These are phyloP conservation scores for Botrytis elliptica DNA, from an alignment of 2,329 filamentous ascomycete genomes.

Conservation along the genomic window DNA sequence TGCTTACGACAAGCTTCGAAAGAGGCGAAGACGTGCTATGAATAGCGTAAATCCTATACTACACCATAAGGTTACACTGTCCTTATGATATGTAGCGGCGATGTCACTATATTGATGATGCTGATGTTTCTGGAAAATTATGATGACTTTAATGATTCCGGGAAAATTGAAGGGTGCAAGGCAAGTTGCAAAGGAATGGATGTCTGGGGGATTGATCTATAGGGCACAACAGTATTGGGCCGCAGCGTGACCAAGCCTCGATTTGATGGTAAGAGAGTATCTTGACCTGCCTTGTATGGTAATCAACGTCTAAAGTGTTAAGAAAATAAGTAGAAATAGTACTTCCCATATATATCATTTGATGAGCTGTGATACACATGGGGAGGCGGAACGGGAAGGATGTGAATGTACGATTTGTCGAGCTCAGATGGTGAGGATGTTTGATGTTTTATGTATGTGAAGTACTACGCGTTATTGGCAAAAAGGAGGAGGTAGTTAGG, in stretches of 20 bases:
- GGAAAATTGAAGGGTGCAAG: background rate
- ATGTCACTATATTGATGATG: constrained; percentile 4
- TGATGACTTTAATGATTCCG: background rate
- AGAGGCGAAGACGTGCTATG: constrained; percentile 11
- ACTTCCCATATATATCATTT: background rate
- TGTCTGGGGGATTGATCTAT: background rate
- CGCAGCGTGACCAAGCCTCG: background rate
- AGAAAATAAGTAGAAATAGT: background rate
- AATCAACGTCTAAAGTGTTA: background rate
- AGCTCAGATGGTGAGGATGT: background rate
- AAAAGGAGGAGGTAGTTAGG: background rate
- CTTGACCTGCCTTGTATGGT: background rate
- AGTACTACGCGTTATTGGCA: background rate
- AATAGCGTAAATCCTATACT: constrained; percentile 3
- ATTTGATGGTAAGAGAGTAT: background rate
- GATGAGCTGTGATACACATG: background rate
- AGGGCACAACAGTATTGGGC: background rate
- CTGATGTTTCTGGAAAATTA: background rate
- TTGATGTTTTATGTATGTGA: constrained; percentile 2
- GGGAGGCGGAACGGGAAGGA: background rate
- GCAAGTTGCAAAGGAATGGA: background rate
- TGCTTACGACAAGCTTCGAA: background rate
- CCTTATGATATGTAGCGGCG: background rate
- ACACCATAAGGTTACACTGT: background rate
- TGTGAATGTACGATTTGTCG: background rate